Conservation (phyloP, 805 yeast genomes). For the Suhomyces prunicola region DNA sequence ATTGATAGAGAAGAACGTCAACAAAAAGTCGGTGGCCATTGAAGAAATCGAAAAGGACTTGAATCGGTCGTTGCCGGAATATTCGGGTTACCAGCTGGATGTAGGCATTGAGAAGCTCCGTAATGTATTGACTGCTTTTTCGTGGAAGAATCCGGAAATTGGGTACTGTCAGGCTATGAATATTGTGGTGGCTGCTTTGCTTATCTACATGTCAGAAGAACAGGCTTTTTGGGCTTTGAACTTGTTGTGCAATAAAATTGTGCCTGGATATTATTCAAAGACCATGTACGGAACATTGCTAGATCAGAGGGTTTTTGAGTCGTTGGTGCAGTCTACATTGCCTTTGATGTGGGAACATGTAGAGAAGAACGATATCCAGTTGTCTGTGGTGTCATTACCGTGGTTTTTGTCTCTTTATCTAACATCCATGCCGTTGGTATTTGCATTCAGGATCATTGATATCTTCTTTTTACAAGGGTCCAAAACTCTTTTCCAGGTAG, state of each 20-base stretch:
- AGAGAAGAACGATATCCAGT: conserved; percentile 73
- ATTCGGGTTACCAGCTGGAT: conserved; percentile 82
- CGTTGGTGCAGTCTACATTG: conserved; percentile 83
- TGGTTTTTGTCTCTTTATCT: conserved; percentile 92
- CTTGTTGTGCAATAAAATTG: conserved; percentile 74
- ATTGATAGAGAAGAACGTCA: conserved; percentile 58
- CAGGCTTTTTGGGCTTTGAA: conserved; percentile 95
- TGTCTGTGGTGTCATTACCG: conserved; percentile 89
- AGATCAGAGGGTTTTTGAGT: conserved; percentile 92
- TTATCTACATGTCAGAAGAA: conserved; percentile 89
- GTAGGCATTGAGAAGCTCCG: conserved; percentile 86
- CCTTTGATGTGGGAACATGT: conserved; percentile 88
- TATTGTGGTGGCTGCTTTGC: conserved; percentile 76
- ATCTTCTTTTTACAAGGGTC: conserved; percentile 89
- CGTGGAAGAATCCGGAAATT: conserved; percentile 95
- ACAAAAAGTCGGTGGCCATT: conserved; percentile 72
- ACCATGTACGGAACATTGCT: conserved; percentile 96
- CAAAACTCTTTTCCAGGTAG: conserved; percentile 85
- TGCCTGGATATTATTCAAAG: conserved; percentile 94
- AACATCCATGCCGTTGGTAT: conserved; percentile 91
- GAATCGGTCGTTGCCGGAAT: conserved; percentile 92
- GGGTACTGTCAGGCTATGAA: conserved; percentile 99
- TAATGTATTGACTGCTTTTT: conserved; percentile 86
- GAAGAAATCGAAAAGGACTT: conserved; percentile 97
- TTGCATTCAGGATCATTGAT: conserved; percentile 88